Base-by-base conservation (phyloP, 1,284 basidiomycete species). In the Cystobasidiaceae sp. region DNA sequence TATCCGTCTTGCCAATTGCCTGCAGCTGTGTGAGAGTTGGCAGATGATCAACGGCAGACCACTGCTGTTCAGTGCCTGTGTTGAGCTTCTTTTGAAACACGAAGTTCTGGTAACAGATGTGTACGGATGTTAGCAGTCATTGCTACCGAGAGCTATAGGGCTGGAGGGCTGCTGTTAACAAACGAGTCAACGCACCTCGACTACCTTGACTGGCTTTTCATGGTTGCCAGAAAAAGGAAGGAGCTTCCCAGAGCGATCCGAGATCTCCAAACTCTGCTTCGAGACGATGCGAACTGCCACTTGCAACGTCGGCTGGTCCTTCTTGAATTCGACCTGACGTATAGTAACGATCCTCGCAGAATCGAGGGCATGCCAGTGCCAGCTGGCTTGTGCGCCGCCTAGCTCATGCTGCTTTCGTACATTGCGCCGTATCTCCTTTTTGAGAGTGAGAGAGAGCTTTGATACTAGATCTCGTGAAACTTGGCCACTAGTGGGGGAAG, bases 1-100 rank as follows among this genome's bases (percentile, higher is more conserved):
- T 55, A 30, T 64, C 61, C 28, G 34, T 34, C 23, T 37, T 48
- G n/a, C 61, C 61, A n/a, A 64, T 49, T 9, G 43, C 44, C 41
- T 55, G 61, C 15, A 56, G 52, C n/a, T 39, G 51, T 28, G 51
- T 64, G 4, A 64, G 41, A 11, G 61, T 64, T 3, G 61, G 61
- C 6, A 56, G 32, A 37, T 51, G 11, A 17, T 49, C 49, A 28
- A 64, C 45, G 37, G 52, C 61, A 15, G 52, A 56, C 61, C 61
- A 64, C n/a, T 39, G 51, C 13, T 46, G 11, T 11, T 39, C 27
- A 17, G 27, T 52, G 17, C 32, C 41, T 23, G 37, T 21, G 23
- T 46, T 34, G 9, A 27, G 41, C 15, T 43, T 25, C 17, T 51
- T 49, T 30, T 64, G 61, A 45, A 64, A 64, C 13, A 64, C 52